Evolutionary conservation across 1,139 yeast genomes (phyloP), one percentile per base, ranked within the genome.

Genomic region (Schizosaccharomyces versatilis): DNA sequence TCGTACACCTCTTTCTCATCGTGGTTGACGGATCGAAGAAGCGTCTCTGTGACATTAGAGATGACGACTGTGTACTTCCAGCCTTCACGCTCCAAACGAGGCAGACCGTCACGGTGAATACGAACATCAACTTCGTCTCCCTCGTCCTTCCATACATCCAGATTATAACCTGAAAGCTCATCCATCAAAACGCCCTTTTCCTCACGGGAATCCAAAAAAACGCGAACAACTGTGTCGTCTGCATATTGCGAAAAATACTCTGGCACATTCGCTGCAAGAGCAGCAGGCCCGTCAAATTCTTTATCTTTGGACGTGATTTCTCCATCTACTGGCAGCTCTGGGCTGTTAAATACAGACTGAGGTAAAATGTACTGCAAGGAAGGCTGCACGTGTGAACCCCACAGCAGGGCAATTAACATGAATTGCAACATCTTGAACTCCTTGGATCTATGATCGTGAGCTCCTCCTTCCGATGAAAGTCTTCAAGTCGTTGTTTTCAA

Each of bases 151-250:
- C 76, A 73, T 5, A 72, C 62, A 52, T 67, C 69, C 8, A 70
- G 60, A 1, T 63, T 61, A 38, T 67, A 59, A 9, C 65, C 61
- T 44, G 67, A 61, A 1, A 69, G 62, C 2, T 67, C 66, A 15
- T 57, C 54, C 19, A 57, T 36, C 9, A 71, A 57, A 8, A 63
- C 63, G 12, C 56, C 56, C 51, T 59, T 59, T 44, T 67, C 68
- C 12, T 60, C 59, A 2, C 55, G 40, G 9, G 57, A 56, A 47
- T 55, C 58, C 58, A 67, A 68, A 59, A 59, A 57, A 41, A 75
- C 61, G 61, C 88, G 71, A 14, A 80, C 64, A 12, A 82, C 81
- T 52, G 72, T 68, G 44, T 75, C 73, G 36, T 69, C 71, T 36
- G 67, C 66, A 62, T 81, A 81, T 58, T 75, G 77, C 10, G 49